Percentiles rank a stretch among this genome's conserved stretches.
Conservation (phyloP, 495 filamentous ascomycete species). For the Penicillium lagena region DNA sequence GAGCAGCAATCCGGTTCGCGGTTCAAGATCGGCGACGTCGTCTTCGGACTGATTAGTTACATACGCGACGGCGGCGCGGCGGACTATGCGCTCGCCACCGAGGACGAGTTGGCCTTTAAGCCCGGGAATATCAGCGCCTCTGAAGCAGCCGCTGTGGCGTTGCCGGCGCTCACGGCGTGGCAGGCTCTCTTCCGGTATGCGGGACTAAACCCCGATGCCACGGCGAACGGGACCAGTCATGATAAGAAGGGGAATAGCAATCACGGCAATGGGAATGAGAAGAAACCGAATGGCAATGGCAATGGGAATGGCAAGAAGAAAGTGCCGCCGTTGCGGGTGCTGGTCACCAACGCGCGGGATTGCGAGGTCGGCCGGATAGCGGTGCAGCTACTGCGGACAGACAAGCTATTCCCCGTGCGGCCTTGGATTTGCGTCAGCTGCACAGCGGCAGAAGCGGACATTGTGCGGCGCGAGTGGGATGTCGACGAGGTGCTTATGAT, state of each 20-base stretch:
- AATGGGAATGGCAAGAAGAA: slow-evolving; percentile 14
- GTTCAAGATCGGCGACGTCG: slow-evolving; percentile 45
- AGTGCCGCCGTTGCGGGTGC: slow-evolving; percentile 16
- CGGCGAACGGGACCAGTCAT: background rate
- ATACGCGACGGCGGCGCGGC: slow-evolving; percentile 44
- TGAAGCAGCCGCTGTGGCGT: slow-evolving; percentile 46
- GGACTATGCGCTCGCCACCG: slow-evolving; percentile 44
- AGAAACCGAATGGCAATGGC: slow-evolving; percentile 1
- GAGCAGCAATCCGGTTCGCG: slow-evolving; percentile 19
- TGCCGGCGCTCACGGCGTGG: slow-evolving; percentile 50
- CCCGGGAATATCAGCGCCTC: slow-evolving; percentile 40
- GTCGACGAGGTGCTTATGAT: slow-evolving; percentile 29
- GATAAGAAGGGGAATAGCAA: slow-evolving; percentile 3
- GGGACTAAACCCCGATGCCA: slow-evolving; percentile 21
- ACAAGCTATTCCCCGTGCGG: slow-evolving; percentile 23
- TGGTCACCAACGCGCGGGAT: slow-evolving; percentile 32
- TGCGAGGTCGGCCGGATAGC: slow-evolving; percentile 33
- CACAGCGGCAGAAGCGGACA: slow-evolving; percentile 18
- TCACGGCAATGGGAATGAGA: slow-evolving; percentile 4
- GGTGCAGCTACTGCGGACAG: slow-evolving; percentile 29
- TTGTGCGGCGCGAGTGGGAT: slow-evolving; percentile 15
- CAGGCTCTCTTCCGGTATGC: slow-evolving; percentile 53
- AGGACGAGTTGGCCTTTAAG: slow-evolving; percentile 43
- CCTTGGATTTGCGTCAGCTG: slow-evolving; percentile 39
- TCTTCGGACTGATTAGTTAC: slow-evolving; percentile 46